Evolutionary conservation across 2,329 filamentous ascomycete genomes (phyloP), one percentile per base, ranked within the genome.

Genomic region (Hymenoscyphus scutula): DNA sequence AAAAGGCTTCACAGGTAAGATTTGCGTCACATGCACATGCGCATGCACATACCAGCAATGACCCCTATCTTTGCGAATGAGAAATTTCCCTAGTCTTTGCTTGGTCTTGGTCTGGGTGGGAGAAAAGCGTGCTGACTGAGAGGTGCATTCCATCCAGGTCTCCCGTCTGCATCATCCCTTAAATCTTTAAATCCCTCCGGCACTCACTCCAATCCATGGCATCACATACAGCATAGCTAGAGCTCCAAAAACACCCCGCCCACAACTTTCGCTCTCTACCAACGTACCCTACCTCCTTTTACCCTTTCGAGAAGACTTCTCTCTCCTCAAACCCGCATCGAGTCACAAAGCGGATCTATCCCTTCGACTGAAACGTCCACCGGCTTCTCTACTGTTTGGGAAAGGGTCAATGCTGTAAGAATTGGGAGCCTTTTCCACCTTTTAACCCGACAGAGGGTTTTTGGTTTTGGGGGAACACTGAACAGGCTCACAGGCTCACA

Each of bases 361-460:
- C 59, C 57, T 65, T 65, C 56, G 55, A 51, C 59, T 70, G 68
- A 70, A 69, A 70, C 69, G 60, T 62, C 64, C 34, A 23, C 59
- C 60, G 45, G 58, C 59, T 63, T 62, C 25, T 54, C 58, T 63
- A 27, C 61, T 30, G 65, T 64, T 68, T 68, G 63, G 63, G 63
- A 63, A 63, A 63, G 53, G 61, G 66, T 68, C 70, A 66, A 70
- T 73, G 70, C 71, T 69, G 66, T 45, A n/a, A 48, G n/a, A 23
- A 51, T 19, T 25, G 25, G 10, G 11, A 19, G 41, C 7, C 17
- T 48, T 19, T 48, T 25, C 19, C 45, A 51, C n/a, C 25, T 51
- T 25, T 51, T 51, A 23, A 51, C 45, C 41, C n/a, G 38, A 63
- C 34, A 63, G 61, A 61, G 62, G 62, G 53, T n/a, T 57, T 69